A percentile compares a stretch with the other conserved stretches of the same genome.
Conservation (phyloP, 2,329 filamentous ascomycete genomes). For the Periglandula ipomoeae region DNA sequence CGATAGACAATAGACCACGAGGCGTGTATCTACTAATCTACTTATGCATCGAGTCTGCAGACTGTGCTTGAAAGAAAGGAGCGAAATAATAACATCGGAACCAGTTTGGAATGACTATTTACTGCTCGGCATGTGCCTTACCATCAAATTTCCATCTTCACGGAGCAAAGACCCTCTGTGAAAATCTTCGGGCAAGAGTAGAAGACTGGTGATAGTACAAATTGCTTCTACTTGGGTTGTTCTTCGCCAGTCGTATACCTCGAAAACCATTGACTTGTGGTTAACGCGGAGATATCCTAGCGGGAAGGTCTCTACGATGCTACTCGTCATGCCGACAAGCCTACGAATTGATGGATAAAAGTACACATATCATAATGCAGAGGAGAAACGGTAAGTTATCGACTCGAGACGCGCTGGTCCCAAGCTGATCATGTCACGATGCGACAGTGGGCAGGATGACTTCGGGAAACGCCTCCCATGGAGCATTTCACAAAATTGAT, state of each 20-base stretch:
- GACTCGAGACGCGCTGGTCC: slow-evolving; percentile 1
- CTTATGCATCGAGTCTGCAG: no score
- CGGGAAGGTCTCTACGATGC: slow-evolving; percentile 32
- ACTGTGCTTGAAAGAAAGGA: no score
- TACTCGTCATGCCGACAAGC: neutral
- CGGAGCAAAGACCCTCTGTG: slow-evolving; percentile 45
- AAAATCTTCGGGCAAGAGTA: slow-evolving; percentile 76
- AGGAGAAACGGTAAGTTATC: slow-evolving; percentile 6
- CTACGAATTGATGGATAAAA: slow-evolving; percentile 10
- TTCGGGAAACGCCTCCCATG: slow-evolving; percentile 70
- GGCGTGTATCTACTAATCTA: slow-evolving; percentile 4
- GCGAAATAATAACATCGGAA: no score
- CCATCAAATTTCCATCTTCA: slow-evolving; percentile 78
- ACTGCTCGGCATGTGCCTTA: slow-evolving; percentile 54
- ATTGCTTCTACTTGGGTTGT: slow-evolving; percentile 40
- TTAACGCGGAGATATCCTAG: slow-evolving; percentile 85
- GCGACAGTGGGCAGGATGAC: slow-evolving; percentile 22
- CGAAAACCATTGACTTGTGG: slow-evolving; percentile 63
- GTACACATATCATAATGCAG: neutral
- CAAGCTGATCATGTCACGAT: slow-evolving; percentile 3
- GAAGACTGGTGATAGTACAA: slow-evolving; percentile 39
- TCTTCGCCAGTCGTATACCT: slow-evolving; percentile 96
- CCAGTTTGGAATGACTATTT: neutral
- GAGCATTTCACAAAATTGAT: slow-evolving; percentile 58
- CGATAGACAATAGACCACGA: slow-evolving; percentile 10